phyloP scores from a whole-genome alignment of 305 asterid species.

The Fraxinus ornus region DNA sequence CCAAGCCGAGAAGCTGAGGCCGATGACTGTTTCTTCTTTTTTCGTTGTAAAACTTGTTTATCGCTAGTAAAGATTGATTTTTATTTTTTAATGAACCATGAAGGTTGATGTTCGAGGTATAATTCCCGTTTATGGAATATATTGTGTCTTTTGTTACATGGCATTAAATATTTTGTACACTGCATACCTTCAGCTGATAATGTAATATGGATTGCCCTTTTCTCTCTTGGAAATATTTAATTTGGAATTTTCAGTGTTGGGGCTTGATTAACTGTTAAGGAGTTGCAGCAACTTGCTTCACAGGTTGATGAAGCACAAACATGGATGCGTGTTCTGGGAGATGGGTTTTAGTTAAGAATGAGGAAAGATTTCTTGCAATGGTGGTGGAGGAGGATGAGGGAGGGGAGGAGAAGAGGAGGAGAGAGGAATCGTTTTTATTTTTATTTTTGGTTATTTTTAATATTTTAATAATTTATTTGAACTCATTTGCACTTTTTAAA shows the following conservation, averaged over 20 bases:
- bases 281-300: too few species aligned
- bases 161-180: not conserved
- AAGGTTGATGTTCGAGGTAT: not conserved
- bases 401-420: too few species aligned
- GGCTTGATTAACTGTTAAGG: not conserved
- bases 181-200: not conserved
- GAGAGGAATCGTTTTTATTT: too few species aligned
- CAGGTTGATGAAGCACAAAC: too few species aligned
- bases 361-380: too few species aligned
- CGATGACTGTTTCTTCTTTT: not conserved
- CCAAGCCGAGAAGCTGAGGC: constrained; percentile 17
- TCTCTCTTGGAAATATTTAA: not conserved
- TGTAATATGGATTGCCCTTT: not conserved
- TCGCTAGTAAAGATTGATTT: not conserved
- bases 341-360: too few species aligned
- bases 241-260: not conserved
- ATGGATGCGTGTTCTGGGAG: too few species aligned
- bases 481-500: too few species aligned
- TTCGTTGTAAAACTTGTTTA: not conserved
- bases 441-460: too few species aligned
- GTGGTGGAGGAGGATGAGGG: too few species aligned
- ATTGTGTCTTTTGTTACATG: not conserved
- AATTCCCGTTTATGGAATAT: not conserved
- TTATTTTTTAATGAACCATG: not conserved
- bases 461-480: too few species aligned